These are phyloP conservation scores for Phyllostachys edulis DNA, from an alignment of 176 grass and related monocot genomes.

Conservation along the genomic window DNA sequence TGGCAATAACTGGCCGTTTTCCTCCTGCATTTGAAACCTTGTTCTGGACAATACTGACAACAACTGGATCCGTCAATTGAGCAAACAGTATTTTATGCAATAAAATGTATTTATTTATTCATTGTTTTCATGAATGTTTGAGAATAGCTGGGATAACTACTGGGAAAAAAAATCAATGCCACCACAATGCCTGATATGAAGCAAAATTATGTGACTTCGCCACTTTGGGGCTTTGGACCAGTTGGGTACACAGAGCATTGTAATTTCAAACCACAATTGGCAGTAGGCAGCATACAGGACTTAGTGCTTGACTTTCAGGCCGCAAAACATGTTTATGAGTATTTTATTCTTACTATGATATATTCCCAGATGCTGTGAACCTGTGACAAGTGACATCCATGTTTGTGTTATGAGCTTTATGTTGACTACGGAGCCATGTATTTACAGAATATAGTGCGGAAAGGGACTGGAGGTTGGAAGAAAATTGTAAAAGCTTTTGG, in stretches of 20 bases:
- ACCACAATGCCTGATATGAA: neutral
- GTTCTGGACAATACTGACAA: too few species aligned
- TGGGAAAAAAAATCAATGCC: neutral
- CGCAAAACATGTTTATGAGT: neutral
- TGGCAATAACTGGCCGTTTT: too few species aligned
- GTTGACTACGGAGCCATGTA: constrained; percentile 20
- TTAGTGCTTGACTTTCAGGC: neutral
- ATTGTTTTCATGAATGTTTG: neutral
- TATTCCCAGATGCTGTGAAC: neutral
- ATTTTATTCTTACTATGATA: neutral
- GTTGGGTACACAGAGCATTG: neutral
- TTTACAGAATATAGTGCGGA: constrained; percentile 73
- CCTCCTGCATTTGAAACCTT: too few species aligned
- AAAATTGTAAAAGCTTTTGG: constrained; percentile 86
- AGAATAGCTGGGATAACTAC: neutral
- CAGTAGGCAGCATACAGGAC: neutral
- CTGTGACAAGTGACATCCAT: neutral
- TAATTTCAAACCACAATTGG: neutral
- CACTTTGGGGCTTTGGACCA: neutral
- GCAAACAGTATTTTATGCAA: neutral
- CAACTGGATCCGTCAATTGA: neutral
- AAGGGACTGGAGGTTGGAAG: constrained; percentile 83
- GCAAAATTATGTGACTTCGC: neutral
- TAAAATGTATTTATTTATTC: neutral
- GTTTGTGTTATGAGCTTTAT: neutral